Evolutionary conservation across 441 rosid species (phyloP), one percentile per base, ranked within the genome.

Genomic region (Theobroma grandiflorum): DNA sequence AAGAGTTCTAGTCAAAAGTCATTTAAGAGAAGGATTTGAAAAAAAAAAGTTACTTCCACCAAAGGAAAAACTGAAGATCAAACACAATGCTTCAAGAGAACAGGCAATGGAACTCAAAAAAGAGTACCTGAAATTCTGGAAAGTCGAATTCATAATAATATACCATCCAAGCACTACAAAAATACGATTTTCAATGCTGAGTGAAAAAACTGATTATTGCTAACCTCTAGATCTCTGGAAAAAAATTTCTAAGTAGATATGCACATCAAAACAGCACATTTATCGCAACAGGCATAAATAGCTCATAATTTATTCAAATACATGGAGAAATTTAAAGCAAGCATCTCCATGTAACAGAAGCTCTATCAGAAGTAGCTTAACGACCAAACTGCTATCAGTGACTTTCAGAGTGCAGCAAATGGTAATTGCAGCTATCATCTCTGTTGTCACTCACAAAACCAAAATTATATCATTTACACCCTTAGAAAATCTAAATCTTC

Each of bases 401-500:
- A 33, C 75, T 50, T 50, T 16, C 75, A 50, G 61, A 31, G 61
- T 50, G 26, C 22, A 70, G 35, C 14, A 49, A 49, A 50, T 61
- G 50, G 31, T 16, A 31, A 31, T 49, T 50, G 53, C 26, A 71
- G 31, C 26, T 8, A 50, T 33, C 18, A 50, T 50, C 59, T 71
- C 12, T 71, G 26, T 8, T 8, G 15, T 16, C 61, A 33, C 18
- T 71, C 31, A 50, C 61, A 50, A 47, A 35, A 50, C 75, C 43
- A 50, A 71, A 71, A 71, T 50, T 33, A 71, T 33, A 71, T 8
- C 61, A 33, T 52, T 50, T 50, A 26, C 22, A 71, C 26, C 18
- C 73, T 45, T 26, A 69, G 38, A 69, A 71, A 71, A 71, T 71
- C 61, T 50, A 53, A 50, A 71, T 8, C 15, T 33, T 16, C 43